Conservation (phyloP, 768 basidiomycete species). For the Lactarius pseudohatsudake region DNA sequence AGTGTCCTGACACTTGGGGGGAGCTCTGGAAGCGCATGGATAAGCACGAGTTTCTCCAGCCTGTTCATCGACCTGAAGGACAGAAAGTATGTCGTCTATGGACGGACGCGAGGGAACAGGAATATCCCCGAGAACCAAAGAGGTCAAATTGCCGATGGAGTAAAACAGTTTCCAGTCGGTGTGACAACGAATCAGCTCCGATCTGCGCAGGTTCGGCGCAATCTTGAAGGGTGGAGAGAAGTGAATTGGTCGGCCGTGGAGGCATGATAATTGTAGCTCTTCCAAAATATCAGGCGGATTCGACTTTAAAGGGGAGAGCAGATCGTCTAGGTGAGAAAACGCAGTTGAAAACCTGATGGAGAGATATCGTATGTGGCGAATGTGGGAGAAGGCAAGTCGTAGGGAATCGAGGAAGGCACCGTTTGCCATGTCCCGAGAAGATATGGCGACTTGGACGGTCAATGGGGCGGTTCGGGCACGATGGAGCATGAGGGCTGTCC, state of each 20-base stretch:
- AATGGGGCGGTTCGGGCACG: slow-evolving; percentile 22
- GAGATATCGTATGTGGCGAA: slow-evolving; percentile 22
- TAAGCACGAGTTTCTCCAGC: slow-evolving; percentile 13
- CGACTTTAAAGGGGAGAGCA: background rate
- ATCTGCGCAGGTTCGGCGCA: slow-evolving; percentile 16
- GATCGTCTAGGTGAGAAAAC: background rate
- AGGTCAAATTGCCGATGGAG: slow-evolving; percentile 16
- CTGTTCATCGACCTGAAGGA: slow-evolving; percentile 14
- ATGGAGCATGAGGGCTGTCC: slow-evolving; percentile 24
- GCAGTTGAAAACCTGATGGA: background rate
- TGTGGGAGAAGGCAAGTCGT: slow-evolving; percentile 22
- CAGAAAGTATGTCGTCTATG: slow-evolving; percentile 11
- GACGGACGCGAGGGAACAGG: slow-evolving; percentile 4
- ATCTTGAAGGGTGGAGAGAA: slow-evolving; percentile 7
- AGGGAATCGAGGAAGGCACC: slow-evolving; percentile 8
- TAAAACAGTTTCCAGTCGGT: slow-evolving; percentile 17
- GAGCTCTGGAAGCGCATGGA: slow-evolving; percentile 13
- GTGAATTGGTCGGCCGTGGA: background rate
- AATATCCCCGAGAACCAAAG: slow-evolving; percentile 9
- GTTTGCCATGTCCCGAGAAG: background rate
- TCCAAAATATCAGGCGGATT: slow-evolving; percentile 17
- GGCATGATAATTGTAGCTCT: background rate
- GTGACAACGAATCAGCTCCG: slow-evolving; percentile 8
- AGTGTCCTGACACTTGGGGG: slow-evolving; percentile 8
- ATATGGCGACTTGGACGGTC: slow-evolving; percentile 5